phyloP scores from a whole-genome alignment of 2,329 filamentous ascomycete species.

The Penicillium sp. region DNA sequence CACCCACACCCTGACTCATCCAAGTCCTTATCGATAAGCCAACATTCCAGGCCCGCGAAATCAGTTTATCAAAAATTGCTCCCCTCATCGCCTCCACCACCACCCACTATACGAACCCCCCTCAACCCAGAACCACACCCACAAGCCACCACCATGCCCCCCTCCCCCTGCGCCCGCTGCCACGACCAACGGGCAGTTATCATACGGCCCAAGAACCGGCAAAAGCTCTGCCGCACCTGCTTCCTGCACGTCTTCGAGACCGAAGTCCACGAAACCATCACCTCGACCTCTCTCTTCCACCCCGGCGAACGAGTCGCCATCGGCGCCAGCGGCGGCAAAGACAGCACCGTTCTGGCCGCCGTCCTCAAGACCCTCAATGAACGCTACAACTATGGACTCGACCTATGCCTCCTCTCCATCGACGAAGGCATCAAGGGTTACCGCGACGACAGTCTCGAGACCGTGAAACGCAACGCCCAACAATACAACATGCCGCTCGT shows the following conservation, averaged over 20 bases:
- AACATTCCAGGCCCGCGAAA: no score
- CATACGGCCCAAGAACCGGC: slow-evolving; percentile 85
- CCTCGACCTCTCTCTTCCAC: slow-evolving; percentile 69
- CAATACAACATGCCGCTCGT: slow-evolving; percentile 88
- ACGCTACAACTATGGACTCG: slow-evolving; percentile 72
- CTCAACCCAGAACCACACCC: no score
- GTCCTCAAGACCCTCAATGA: slow-evolving; percentile 93
- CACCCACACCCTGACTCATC: no score
- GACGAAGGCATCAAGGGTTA: slow-evolving; percentile 98
- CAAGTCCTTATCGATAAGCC: no score
- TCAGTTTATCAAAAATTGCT: no score
- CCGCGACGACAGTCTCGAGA: slow-evolving; percentile 88
- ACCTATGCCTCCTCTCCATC: slow-evolving; percentile 79
- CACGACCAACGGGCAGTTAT: slow-evolving; percentile 87
- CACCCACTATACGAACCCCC: no score
- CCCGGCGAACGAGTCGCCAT: slow-evolving; percentile 83
- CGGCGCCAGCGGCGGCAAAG: slow-evolving; percentile 92
- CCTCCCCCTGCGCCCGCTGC: no score
- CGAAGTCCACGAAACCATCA: slow-evolving; percentile 89
- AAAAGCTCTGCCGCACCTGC: slow-evolving; percentile 83
- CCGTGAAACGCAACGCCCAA: slow-evolving; percentile 82
- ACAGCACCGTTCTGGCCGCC: slow-evolving; percentile 89
- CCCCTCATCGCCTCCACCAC: no score
- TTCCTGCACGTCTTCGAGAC: slow-evolving; percentile 82
- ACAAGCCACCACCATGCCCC: no score